These are phyloP conservation scores for Aquilaria sinensis DNA, from an alignment of 345 rosid species.

Conservation along the genomic window DNA sequence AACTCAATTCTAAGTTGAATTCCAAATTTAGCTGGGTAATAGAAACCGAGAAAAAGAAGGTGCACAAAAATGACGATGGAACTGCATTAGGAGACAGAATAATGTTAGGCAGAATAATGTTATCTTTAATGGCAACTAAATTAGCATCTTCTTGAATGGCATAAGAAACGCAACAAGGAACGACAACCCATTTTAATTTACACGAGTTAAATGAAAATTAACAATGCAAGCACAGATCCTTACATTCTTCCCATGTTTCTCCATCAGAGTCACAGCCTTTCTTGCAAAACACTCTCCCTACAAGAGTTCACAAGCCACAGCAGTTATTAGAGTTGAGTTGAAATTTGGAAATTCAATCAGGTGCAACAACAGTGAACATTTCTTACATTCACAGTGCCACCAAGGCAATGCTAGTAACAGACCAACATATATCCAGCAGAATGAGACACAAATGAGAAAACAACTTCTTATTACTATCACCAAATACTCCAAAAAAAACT, in stretches of 20 bases:
- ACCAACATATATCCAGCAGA: too few species aligned
- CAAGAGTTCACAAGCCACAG: constrained; percentile 15
- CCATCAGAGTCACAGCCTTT: constrained; percentile 83
- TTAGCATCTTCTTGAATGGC: too few species aligned
- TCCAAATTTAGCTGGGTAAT: not conserved
- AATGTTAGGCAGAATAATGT: not conserved
- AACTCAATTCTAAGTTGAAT: not conserved
- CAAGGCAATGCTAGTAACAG: too few species aligned
- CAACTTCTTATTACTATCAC: too few species aligned
- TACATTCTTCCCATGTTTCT: constrained; percentile 95
- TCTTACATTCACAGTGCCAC: too few species aligned
- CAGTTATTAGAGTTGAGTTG: constrained; percentile 6
- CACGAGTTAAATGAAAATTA: not conserved
- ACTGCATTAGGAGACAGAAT: not conserved
- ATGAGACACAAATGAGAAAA: too few species aligned
- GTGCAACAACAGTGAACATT: too few species aligned
- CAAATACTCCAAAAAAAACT: too few species aligned
- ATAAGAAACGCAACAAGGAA: not conserved
- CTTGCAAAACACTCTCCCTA: constrained; percentile 99
- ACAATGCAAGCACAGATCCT: constrained; percentile 26
- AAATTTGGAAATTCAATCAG: too few species aligned
- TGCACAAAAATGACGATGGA: constrained; percentile 1
- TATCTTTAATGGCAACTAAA: not conserved
- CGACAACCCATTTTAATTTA: not conserved
- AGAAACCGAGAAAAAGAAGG: not conserved